Base-by-base conservation (phyloP, 768 basidiomycete genomes). In the Pleurotus giganteus region DNA sequence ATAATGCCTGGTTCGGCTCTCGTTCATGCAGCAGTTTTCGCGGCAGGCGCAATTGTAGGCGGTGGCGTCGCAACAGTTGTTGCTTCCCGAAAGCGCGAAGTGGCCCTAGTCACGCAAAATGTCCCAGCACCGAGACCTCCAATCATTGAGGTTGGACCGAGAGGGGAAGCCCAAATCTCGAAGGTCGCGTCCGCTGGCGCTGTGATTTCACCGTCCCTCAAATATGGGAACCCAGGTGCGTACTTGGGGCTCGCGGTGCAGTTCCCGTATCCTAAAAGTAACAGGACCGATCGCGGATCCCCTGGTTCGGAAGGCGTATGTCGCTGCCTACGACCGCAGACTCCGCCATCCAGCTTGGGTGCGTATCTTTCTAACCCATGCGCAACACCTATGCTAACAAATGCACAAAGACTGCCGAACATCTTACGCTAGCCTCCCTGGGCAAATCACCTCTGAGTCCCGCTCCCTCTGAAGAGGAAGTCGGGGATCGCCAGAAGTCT, bases 291-390 rank as follows among this genome's bases (percentile, higher is more conserved):
- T 93, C 49, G 78, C 86, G 2, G 95, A 97, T 71, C 66, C 86
- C 11, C 74, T 97, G 19, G 79, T 86, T 41, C 82, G 93, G 46
- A 82, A 83, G 65, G 94, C 89, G 13, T 98, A 97, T 63, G 85
- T 88, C 19, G 86, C 92, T 1, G 91, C 83, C 7, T 98, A 99
- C 68, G 97, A 99, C 69, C 77, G 97, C 51, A 79, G 91, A 11
- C 73, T 95, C 54, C 79, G 92, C 15, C 95, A 98, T 72, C 94
- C 96, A 2, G 82, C 94, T 28, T 98, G 96, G 95, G 94, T 95
- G 65, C 44, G 82, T 62, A 19, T 12, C 17, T 7, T 8, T 23
- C 44, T 32, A 23, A 12, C 21, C 24, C 21, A 17, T n/a, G 29
- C 7, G 21, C 12, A 7, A 29, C 27, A 2, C 37, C 41, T 28